phyloP scores from a whole-genome alignment of 2,329 filamentous ascomycete genomes.

The Rugonectria rugulosa region DNA sequence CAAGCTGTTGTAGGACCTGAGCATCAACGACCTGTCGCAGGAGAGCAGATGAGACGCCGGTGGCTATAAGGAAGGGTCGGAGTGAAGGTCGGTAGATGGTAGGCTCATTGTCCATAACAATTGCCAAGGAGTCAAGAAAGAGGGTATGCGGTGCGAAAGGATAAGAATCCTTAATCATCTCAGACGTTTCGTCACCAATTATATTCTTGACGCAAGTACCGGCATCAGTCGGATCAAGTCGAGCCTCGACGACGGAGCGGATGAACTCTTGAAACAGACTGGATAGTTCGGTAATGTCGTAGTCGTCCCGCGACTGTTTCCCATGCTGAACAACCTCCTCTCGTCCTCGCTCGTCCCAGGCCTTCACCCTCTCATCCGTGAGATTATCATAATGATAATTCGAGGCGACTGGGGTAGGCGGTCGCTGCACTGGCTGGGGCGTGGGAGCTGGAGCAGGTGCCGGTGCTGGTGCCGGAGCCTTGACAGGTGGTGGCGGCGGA shows the following conservation, averaged over 20 bases:
- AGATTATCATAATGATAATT: slow-evolving; percentile 78
- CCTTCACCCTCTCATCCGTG: slow-evolving; percentile 71
- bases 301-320: slow-evolving; percentile 68
- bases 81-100: slow-evolving; percentile 59
- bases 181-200: slow-evolving; percentile 63
- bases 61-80: slow-evolving; percentile 73
- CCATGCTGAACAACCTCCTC: slow-evolving; percentile 72
- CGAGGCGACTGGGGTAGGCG: slow-evolving; percentile 46
- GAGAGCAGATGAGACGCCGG: slow-evolving; percentile 72
- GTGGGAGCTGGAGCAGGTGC: neutral
- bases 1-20: slow-evolving; percentile 75
- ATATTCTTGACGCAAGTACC: slow-evolving; percentile 79
- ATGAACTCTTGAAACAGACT: slow-evolving; percentile 86
- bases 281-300: slow-evolving; percentile 73
- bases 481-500: slow-evolving; percentile 29
- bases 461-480: slow-evolving; percentile 22
- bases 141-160: slow-evolving; percentile 70
- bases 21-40: slow-evolving; percentile 88
- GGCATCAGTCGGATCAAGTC: slow-evolving; percentile 72
- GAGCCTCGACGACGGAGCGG: slow-evolving; percentile 74
- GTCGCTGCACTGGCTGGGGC: slow-evolving; percentile 34
- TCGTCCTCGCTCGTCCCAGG: slow-evolving; percentile 74
- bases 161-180: slow-evolving; percentile 58
- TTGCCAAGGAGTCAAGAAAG: slow-evolving; percentile 84
- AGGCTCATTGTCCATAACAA: slow-evolving; percentile 77